Evolutionary conservation across 169 alveolate species (phyloP).

Genomic region (Cryptosporidium tyzzeri): DNA sequence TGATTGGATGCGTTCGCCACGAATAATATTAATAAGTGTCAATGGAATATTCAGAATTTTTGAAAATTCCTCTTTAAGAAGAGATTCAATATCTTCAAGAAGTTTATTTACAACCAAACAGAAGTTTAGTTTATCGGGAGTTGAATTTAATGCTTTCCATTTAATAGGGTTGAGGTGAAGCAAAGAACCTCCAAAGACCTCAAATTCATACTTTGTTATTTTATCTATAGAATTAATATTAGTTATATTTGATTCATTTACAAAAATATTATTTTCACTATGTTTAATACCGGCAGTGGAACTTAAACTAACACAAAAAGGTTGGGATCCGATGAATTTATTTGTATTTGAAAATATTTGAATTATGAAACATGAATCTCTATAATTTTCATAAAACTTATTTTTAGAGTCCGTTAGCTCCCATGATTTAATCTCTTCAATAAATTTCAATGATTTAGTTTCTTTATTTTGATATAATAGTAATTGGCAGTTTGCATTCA

Average conservation of each 20-base stretch:
- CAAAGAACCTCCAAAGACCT: constrained; percentile 38
- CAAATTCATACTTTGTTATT: neutral
- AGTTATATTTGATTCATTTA: neutral
- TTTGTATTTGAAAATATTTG: constrained; percentile 21
- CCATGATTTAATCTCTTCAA: neutral
- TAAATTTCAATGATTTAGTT: neutral
- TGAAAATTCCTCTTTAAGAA: constrained; percentile 7
- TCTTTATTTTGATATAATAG: neutral
- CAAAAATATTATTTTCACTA: neutral
- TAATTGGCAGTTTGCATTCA: constrained; percentile 8
- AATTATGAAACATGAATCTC: constrained; percentile 26
- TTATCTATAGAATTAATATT: neutral
- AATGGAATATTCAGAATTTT: constrained; percentile 12
- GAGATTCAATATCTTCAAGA: neutral
- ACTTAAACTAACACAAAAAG: constrained; percentile 24
- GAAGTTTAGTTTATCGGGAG: constrained; percentile 46
- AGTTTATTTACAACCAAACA: neutral
- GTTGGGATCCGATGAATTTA: constrained; percentile 35
- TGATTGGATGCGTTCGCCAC: neutral
- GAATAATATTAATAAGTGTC: neutral
- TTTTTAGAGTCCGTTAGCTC: neutral
- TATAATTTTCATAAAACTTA: neutral
- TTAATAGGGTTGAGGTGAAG: constrained; percentile 55
- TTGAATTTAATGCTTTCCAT: constrained; percentile 33
- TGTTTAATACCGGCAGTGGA: neutral